A percentile compares a stretch with the other conserved stretches of the same genome.
Conservation (phyloP, 441 rosid species). For the Adansonia rubrostipa region DNA sequence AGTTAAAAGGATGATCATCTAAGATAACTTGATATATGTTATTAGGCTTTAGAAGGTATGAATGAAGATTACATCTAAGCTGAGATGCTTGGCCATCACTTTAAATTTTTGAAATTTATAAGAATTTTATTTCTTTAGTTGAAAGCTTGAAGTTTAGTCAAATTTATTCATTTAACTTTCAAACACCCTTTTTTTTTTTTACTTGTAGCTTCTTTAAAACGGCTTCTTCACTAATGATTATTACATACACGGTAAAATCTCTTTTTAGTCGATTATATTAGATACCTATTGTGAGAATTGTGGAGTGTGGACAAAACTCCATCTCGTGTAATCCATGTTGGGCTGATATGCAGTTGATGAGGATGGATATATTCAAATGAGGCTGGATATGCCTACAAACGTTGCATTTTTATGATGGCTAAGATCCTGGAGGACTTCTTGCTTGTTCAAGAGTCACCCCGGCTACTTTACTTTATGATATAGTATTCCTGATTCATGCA, state of each 20-base stretch:
- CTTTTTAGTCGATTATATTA: neutral
- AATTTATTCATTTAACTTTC: neutral
- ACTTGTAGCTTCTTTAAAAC: neutral
- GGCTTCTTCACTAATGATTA: slow-evolving; percentile 16
- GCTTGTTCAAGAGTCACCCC: neutral
- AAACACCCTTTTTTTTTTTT: neutral
- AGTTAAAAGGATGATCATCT: slow-evolving; percentile 13
- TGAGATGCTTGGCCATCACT: neutral
- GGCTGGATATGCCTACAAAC: slow-evolving; percentile 9
- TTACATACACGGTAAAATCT: neutral
- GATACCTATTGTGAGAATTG: slow-evolving; percentile 5
- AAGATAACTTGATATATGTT: slow-evolving; percentile 7
- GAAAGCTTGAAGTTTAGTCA: slow-evolving; percentile 7
- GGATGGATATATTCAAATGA: neutral
- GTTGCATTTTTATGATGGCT: slow-evolving; percentile 7
- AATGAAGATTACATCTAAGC: neutral
- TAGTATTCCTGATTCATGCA: neutral
- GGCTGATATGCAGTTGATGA: slow-evolving; percentile 5
- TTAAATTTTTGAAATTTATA: neutral
- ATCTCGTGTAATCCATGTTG: neutral
- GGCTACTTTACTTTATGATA: neutral
- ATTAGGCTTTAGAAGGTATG: slow-evolving; percentile 15
- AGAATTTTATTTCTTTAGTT: neutral
- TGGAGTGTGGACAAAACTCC: slow-evolving; percentile 8
- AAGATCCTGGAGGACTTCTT: neutral